Evolutionary conservation across 768 basidiomycete species (phyloP).

Genomic region (Leucocoprinus birnbaumii): DNA sequence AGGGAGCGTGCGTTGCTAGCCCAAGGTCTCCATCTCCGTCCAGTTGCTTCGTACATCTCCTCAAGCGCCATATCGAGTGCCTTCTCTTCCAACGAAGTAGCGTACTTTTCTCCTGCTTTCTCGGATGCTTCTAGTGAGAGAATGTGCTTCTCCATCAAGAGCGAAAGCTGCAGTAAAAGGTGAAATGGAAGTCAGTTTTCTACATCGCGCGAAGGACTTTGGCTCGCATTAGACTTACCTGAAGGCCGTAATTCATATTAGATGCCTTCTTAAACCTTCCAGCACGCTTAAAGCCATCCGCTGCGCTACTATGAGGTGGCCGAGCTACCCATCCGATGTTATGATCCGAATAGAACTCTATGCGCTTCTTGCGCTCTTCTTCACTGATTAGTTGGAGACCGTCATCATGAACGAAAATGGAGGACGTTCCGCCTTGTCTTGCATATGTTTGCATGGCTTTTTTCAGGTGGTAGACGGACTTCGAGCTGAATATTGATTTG

Average conservation of each 20-base stretch:
- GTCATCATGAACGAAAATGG: constrained; percentile 83
- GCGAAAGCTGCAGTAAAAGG: constrained; percentile 46
- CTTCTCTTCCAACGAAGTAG: constrained; percentile 59
- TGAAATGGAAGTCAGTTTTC: background rate
- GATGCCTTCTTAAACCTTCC: constrained; percentile 91
- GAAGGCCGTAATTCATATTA: constrained; percentile 82
- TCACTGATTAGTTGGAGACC: constrained; percentile 68
- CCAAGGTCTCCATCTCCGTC: constrained; percentile 66
- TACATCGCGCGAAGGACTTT: background rate
- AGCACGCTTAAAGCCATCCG: constrained; percentile 74
- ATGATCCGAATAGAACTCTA: constrained; percentile 72
- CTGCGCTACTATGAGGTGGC: constrained; percentile 58
- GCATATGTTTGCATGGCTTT: constrained; percentile 92
- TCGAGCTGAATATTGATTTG: constrained; percentile 41
- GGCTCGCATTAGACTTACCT: constrained; percentile 23
- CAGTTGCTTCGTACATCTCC: constrained; percentile 62
- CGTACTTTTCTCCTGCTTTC: constrained; percentile 32
- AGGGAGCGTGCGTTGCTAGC: constrained; percentile 72
- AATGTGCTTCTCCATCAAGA: constrained; percentile 58
- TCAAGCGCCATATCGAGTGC: constrained; percentile 75
- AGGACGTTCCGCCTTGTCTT: constrained; percentile 80
- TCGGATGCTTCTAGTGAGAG: constrained; percentile 39
- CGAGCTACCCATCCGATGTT: constrained; percentile 85
- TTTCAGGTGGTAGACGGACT: constrained; percentile 75
- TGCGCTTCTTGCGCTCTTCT: constrained; percentile 63